Evolutionary conservation across 306 rosid genomes (phyloP), one percentile per base, ranked within the genome.

Genomic region (Ziziphus jujuba): DNA sequence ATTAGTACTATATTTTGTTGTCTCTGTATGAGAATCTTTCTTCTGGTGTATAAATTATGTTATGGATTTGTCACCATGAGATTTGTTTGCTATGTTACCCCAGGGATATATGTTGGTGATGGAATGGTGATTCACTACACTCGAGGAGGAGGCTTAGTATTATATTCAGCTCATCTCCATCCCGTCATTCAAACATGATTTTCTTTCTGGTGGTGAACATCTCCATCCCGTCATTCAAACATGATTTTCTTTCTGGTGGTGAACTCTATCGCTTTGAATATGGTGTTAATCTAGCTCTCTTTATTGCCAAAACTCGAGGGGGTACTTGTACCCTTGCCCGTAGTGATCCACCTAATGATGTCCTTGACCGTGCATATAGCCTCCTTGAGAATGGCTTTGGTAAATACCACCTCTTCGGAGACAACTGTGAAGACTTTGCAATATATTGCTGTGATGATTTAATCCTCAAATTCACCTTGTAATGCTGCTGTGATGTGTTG

Each of bases 41-140:
- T 28, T 2, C 2, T 28, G 4, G 33, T 28, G 4, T 28, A 28
- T 28, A 28, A 4, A 28, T 28, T 28, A 28, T 1, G 33, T 36
- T 36, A 36, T 36, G 4, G n/a, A n/a, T n/a, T n/a, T n/a, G n/a
- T n/a, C n/a, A n/a, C 38, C 3, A 34, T 34, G 38, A 3, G 43
- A 36, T 36, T 36, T 36, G 43, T 8, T 36, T 36, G 1, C 10
- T 36, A 36, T 36, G 7, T 36, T 6, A 36, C 7, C 43, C 1
- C 86, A 90, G 95, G 97, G 66, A 87, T 87, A 21, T 90, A 80
- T 55, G 54, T 79, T 17, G 84, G 92, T 20, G 83, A 85, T 2
- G 90, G 78, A 75, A 82, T 72, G 75, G 90, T 90, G 78, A 79
- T 87, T 64, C 90, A 87, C 73, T 90, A 87, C 81, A 90, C 92